These are phyloP conservation scores for Rhodotorula sp. DNA, from an alignment of 1,284 basidiomycete species.

Conservation along the genomic window DNA sequence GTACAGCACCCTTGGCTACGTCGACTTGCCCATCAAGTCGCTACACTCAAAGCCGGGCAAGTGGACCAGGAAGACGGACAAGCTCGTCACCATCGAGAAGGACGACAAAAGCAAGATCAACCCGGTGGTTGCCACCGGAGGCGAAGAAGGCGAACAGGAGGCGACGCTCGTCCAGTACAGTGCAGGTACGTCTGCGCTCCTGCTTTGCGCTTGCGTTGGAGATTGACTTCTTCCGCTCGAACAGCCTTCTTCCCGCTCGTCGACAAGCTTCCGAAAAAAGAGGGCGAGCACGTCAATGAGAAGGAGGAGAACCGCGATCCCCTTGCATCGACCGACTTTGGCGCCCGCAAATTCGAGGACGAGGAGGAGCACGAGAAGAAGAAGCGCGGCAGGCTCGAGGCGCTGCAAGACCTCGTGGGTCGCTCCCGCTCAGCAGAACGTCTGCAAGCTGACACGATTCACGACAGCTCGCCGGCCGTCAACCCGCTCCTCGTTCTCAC, in stretches of 20 bases:
- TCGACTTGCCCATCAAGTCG: conserved; percentile 4
- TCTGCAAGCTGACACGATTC: not conserved
- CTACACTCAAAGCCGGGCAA: conserved; percentile 1
- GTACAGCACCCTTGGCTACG: conserved; percentile 12
- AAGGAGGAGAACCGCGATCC: not conserved
- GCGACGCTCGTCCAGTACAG: conserved; percentile 5
- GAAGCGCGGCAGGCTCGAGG: conserved; percentile 5
- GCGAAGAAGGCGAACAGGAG: not conserved
- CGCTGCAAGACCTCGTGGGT: conserved; percentile 6
- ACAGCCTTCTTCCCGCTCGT: conserved; percentile 15
- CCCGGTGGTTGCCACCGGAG: not conserved
- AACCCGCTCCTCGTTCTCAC: conserved; percentile 19
- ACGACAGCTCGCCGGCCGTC: conserved; percentile 20
- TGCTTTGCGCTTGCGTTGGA: not conserved
- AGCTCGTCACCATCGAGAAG: not conserved
- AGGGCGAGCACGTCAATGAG: not conserved
- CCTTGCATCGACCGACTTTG: not conserved
- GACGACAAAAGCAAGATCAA: not conserved
- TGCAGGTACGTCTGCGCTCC: not conserved
- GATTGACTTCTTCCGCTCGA: too few species aligned
- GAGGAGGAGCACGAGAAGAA: conserved; percentile 10
- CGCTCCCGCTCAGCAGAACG: accelerated
- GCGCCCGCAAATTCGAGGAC: not conserved
- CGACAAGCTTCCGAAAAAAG: not conserved
- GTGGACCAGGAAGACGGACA: not conserved